Evolutionary conservation across 805 yeast genomes (phyloP).

Genomic region (Debaryomyces prosopidis): DNA sequence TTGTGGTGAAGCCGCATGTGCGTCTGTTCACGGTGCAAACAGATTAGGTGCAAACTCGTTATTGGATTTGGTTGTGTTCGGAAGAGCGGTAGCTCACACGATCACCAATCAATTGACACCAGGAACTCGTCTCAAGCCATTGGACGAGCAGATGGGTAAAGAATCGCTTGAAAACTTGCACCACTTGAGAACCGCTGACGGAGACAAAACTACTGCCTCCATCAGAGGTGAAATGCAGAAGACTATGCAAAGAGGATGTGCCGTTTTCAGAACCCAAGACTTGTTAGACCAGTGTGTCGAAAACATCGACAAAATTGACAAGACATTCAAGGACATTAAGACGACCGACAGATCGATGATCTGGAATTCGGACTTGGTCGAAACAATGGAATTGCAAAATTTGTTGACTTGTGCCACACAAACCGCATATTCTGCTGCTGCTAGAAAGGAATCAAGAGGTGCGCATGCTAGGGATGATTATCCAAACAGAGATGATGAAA

Average conservation of each 20-base stretch:
- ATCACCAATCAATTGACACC: constrained; percentile 84
- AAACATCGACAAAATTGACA: constrained; percentile 74
- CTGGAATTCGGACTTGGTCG: constrained; percentile 97
- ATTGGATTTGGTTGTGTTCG: constrained; percentile 94
- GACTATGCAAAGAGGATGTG: constrained; percentile 94
- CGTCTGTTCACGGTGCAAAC: constrained; percentile 98
- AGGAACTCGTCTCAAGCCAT: constrained; percentile 80
- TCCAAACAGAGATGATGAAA: constrained; percentile 91
- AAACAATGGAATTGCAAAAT: constrained; percentile 94
- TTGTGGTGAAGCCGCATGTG: constrained; percentile 99
- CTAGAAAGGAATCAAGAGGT: constrained; percentile 97
- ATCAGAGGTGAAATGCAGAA: constrained; percentile 92
- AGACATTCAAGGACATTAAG: constrained; percentile 69
- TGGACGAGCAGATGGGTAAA: constrained; percentile 84
- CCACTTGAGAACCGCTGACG: constrained; percentile 79
- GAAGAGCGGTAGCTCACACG: constrained; percentile 96
- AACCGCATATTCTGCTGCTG: constrained; percentile 92
- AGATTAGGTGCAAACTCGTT: constrained; percentile 98
- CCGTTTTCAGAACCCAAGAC: constrained; percentile 94
- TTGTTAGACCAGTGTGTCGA: constrained; percentile 89
- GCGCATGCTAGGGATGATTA: constrained; percentile 99
- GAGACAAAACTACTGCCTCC: constrained; percentile 80
- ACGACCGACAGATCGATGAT: constrained; percentile 97
- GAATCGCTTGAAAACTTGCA: constrained; percentile 91
- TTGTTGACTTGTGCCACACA: constrained; percentile 95